phyloP scores from a whole-genome alignment of 129 eudicot genomes.

The Saposhnikovia divaricata region DNA sequence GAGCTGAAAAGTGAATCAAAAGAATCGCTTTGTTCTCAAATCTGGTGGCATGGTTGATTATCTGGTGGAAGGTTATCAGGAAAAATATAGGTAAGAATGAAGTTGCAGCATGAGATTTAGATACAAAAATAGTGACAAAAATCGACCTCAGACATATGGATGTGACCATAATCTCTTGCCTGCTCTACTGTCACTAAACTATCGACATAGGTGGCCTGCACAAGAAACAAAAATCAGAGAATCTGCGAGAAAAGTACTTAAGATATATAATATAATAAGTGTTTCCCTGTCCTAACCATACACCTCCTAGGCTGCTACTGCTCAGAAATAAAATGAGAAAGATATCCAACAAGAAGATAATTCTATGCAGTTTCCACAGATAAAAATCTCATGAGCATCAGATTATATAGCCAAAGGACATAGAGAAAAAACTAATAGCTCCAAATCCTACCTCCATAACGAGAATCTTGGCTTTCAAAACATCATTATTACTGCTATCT shows the following conservation, averaged over 20 bases:
- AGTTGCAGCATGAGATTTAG: constrained; percentile 1
- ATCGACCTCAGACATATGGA: constrained; percentile 84
- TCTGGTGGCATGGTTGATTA: constrained; percentile 45
- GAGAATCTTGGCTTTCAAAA: constrained; percentile 75
- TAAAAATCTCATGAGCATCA: background rate
- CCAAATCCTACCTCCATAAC: constrained; percentile 67
- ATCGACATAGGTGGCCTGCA: constrained; percentile 79
- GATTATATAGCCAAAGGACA: background rate
- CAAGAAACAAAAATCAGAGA: background rate
- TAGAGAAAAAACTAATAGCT: background rate
- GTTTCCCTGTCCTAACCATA: background rate
- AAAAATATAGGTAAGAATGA: background rate
- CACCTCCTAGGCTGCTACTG: too few species aligned
- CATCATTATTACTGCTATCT: constrained; percentile 53
- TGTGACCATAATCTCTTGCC: constrained; percentile 96
- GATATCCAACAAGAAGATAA: background rate
- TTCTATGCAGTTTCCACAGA: background rate
- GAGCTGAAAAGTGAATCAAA: constrained; percentile 92
- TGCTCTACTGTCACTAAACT: constrained; percentile 51
- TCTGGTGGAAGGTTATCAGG: constrained; percentile 38
- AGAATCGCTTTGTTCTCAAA: constrained; percentile 95
- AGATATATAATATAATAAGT: background rate
- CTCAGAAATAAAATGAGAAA: background rate
- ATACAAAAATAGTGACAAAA: constrained; percentile 4
- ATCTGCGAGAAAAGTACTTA: background rate